Percentiles rank a stretch among this genome's conserved stretches.
These are phyloP conservation scores for Nevesoporus exiguus DNA, from an alignment of 768 basidiomycete species.

Conservation along the genomic window DNA sequence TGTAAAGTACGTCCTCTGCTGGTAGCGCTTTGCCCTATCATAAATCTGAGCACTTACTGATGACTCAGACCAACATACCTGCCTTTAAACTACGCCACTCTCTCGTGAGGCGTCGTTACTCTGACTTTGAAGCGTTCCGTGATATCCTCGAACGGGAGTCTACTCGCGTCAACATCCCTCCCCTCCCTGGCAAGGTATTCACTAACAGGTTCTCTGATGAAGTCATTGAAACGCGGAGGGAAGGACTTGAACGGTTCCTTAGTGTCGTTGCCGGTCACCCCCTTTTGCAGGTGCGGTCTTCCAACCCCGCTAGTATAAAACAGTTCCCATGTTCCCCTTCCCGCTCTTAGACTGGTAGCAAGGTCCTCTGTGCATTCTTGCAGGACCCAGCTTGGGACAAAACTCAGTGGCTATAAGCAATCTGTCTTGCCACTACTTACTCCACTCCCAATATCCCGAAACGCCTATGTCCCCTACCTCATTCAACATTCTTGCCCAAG, in stretches of 20 bases:
- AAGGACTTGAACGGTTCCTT: slow-evolving; percentile 92
- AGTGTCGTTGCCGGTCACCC: slow-evolving; percentile 98
- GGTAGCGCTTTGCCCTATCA: neutral
- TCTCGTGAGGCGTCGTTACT: slow-evolving; percentile 82
- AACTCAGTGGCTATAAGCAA: slow-evolving; percentile 63
- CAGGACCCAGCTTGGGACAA: slow-evolving; percentile 94
- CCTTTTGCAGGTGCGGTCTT: slow-evolving; percentile 72
- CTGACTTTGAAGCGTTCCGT: slow-evolving; percentile 94
- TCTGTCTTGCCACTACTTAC: neutral
- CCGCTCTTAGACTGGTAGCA: slow-evolving; percentile 77
- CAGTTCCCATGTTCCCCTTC: slow-evolving; percentile 4
- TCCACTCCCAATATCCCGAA: neutral
- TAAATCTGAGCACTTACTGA: neutral
- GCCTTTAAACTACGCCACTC: slow-evolving; percentile 98
- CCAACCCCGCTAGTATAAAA: neutral
- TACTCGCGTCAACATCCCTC: slow-evolving; percentile 95
- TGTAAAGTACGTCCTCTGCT: slow-evolving; percentile 65
- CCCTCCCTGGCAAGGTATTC: slow-evolving; percentile 97
- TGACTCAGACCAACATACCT: slow-evolving; percentile 88
- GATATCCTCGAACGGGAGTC: slow-evolving; percentile 97
- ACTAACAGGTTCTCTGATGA: slow-evolving; percentile 98
- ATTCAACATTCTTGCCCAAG: slow-evolving; percentile 4
- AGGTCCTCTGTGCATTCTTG: slow-evolving; percentile 92
- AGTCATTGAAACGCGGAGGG: slow-evolving; percentile 87
- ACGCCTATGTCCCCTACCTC: neutral